Evolutionary conservation across 2,329 filamentous ascomycete genomes (phyloP), one percentile per base, ranked within the genome.

Genomic region (Aspergillus sp.): DNA sequence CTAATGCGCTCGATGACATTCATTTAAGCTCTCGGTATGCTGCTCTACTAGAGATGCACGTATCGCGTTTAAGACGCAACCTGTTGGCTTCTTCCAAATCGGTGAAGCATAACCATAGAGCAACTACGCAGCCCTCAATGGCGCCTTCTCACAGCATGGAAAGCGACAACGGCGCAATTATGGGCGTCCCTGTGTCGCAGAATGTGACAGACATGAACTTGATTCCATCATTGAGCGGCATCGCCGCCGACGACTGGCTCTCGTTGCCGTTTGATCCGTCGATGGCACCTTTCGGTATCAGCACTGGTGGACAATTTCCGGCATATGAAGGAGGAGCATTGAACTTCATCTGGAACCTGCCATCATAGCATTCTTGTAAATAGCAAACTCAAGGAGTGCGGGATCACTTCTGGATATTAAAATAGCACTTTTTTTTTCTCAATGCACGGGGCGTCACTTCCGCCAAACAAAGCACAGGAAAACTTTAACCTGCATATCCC

Each of bases 1-100:
- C 78, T 1, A 82, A 80, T 57, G 78, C 80, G 0, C 67, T 83
- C 2, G 82, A 84, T 56, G 82, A 84, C 60, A 82, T 84, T 63
- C 81, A 84, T 64, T 71, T 84, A 4, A 81, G 80, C 9, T 80
- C 80, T 3, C 76, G 81, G 21, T 84, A 83, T 64, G 81, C 81
- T 4, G 80, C 79, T 0, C 72, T 84, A 2, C 70, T 84, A 10
- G 81, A 83, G 21, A 72, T 76, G 58, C 78, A 80, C 58, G 74
- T 80, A 15, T 74, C 75, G n/a, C 75, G 77, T 6, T 62, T 80
- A 57, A 75, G 76, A 9, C 73, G 69, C 5, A 76, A 77, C 55
- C 68, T 80, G 36, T 64, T 78, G 5, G 72, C 73, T 15, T 76
- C 72, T 2, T 74, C 72, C 13, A 74, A 70, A 30, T 61, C 55